Percentiles rank a stretch among this genome's conserved stretches.
Conservation (phyloP, 306 rosid species). For the Castanea sativa region DNA sequence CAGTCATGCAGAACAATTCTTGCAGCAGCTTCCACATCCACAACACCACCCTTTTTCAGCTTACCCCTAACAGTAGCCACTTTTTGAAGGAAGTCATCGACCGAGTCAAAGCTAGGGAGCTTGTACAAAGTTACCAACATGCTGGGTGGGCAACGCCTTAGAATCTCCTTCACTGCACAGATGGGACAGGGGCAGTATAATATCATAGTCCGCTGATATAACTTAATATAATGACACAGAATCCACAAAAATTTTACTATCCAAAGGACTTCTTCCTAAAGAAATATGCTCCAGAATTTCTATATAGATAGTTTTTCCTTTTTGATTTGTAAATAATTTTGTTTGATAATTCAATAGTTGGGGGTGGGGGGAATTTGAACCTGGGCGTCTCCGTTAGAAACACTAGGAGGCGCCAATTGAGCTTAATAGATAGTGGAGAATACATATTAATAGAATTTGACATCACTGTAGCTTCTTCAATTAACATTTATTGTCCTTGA, state of each 20-base stretch:
- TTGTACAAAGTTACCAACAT: slow-evolving; percentile 72
- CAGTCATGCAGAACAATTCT: slow-evolving; percentile 92
- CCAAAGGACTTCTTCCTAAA: no score
- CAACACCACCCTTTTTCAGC: slow-evolving; percentile 86
- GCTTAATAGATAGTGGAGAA: background rate
- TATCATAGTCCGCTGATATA: background rate
- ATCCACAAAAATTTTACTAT: background rate
- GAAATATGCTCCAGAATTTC: no score
- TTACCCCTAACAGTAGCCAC: slow-evolving; percentile 90
- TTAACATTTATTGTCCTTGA: background rate
- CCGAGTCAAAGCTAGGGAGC: slow-evolving; percentile 75
- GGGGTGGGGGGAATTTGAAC: no score
- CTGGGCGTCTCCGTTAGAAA: no score
- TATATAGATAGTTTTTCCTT: background rate
- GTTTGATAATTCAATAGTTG: no score
- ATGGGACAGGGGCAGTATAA: slow-evolving; percentile 4
- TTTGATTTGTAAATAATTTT: no score
- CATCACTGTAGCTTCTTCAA: background rate
- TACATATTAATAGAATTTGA: background rate
- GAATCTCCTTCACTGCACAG: slow-evolving; percentile 86
- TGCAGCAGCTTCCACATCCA: slow-evolving; percentile 75
- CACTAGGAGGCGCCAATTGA: no score
- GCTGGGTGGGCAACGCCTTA: slow-evolving; percentile 72
- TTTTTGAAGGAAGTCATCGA: slow-evolving; percentile 83
- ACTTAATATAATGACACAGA: background rate